Base-by-base conservation (phyloP, 306 rosid genomes). In the Boehmeria nivea region DNA sequence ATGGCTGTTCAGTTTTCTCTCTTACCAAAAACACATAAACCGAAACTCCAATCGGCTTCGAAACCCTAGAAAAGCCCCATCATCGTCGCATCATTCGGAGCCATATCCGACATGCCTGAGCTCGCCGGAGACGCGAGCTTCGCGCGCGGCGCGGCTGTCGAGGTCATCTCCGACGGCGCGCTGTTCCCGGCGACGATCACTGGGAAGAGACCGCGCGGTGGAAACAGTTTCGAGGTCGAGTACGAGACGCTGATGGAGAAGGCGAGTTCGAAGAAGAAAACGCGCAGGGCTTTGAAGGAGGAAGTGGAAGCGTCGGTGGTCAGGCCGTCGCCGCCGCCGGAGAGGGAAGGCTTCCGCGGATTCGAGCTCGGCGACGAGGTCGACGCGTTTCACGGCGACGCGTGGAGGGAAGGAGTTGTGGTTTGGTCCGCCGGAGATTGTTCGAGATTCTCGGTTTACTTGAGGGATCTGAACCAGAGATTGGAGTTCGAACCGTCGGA, bases 331-430 rank as follows among this genome's bases (percentile, higher is more conserved):
- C 8, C 36, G 36, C 70, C 39, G 15, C 76, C 74, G 0, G 44
- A 24, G 1, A 61, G 51, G 10, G 38, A 16, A 1, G 19, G 28
- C 9, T 8, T 23, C 37, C 5, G 6, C 8, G 33, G 13, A 1
- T 70, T 70, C 39, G 48, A 50, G 51, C 21, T 23, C 10, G 69
- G 66, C 8, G 73, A 75, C 60, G 55, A 31, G 18, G 76, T 70
- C 10, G 76, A 75, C 8, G 76, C 73, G 3, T 61, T 65, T 28
- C 43, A 55, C 12, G 31, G 20, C 6, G 76, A 59, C 27, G 69
- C 70, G 11, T 70, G 81, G 81, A 70, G 73, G 72, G 81, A 75
- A 10, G 81, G 76, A 15, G 48, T 50, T 45, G 31, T 75, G 28
- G 46, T 55, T 10, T 26, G 51, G 6, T 40, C 23, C 4, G 8